These are phyloP conservation scores for Cetradonia linearis DNA, from an alignment of 495 filamentous ascomycete species.

Conservation along the genomic window DNA sequence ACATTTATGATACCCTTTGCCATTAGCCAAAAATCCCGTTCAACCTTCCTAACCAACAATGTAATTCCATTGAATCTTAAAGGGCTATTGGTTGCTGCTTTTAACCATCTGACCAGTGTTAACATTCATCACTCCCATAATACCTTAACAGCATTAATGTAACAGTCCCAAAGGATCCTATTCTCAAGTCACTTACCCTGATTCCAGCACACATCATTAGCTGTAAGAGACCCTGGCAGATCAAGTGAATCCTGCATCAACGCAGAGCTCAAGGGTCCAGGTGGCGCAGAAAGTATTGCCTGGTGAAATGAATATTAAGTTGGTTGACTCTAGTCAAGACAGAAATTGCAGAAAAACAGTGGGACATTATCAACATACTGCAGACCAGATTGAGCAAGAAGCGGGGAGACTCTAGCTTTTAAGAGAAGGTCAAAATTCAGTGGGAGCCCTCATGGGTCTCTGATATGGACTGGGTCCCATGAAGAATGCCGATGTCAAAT, in stretches of 20 bases:
- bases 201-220: background rate
- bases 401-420: background rate
- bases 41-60: background rate
- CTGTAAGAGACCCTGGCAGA: background rate
- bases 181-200: background rate
- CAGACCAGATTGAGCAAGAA: background rate
- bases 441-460: background rate
- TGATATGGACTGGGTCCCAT: background rate
- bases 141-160: background rate
- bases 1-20: background rate
- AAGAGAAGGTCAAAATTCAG: background rate
- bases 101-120: background rate
- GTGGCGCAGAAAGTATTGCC: background rate
- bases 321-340: background rate
- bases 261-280: background rate
- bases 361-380: background rate
- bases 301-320: background rate
- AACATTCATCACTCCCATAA: background rate
- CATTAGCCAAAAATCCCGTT: background rate
- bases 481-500: background rate
- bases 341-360: background rate
- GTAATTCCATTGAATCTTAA: background rate
- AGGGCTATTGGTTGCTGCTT: background rate
- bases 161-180: background rate
- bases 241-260: background rate